These are phyloP conservation scores for Akanthomyces uredinophilus DNA, from an alignment of 2,329 filamentous ascomycete species.

Conservation along the genomic window DNA sequence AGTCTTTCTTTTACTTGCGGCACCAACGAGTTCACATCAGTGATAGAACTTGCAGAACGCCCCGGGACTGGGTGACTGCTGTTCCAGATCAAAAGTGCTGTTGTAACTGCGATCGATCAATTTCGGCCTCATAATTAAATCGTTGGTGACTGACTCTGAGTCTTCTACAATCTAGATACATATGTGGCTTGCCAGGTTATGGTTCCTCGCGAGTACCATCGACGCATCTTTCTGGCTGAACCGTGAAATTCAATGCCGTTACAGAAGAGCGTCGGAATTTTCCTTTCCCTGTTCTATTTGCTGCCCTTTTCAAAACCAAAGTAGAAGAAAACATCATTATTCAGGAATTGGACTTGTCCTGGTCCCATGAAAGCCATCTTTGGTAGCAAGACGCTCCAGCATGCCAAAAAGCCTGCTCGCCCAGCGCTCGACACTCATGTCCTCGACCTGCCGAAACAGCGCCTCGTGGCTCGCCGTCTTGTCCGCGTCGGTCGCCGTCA, in stretches of 20 bases:
- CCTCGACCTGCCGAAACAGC: conserved; percentile 2
- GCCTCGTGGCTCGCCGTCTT: conserved; percentile 58
- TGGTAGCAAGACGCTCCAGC: not conserved
- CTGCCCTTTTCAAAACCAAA: not conserved
- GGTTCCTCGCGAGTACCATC: too few species aligned
- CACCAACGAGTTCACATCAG: too few species aligned
- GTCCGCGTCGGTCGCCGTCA: conserved; percentile 66
- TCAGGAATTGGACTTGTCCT: not conserved
- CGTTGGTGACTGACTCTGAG: too few species aligned
- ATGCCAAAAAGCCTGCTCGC: not conserved
- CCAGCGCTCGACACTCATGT: conserved; percentile 10
- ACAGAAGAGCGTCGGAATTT: not conserved
- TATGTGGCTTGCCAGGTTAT: too few species aligned
- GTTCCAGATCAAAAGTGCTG: too few species aligned
- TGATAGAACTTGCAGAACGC: too few species aligned
- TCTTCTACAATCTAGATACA: too few species aligned
- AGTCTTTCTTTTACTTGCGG: not conserved
- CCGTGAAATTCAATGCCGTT: too few species aligned
- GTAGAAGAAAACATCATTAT: not conserved
- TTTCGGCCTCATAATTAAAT: too few species aligned
- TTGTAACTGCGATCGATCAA: too few species aligned
- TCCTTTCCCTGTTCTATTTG: not conserved
- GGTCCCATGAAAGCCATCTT: not conserved
- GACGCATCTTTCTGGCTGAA: too few species aligned
- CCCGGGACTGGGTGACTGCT: too few species aligned